These are phyloP conservation scores for Trichoderma erinaceum DNA, from an alignment of 495 filamentous ascomycete genomes.

Conservation along the genomic window DNA sequence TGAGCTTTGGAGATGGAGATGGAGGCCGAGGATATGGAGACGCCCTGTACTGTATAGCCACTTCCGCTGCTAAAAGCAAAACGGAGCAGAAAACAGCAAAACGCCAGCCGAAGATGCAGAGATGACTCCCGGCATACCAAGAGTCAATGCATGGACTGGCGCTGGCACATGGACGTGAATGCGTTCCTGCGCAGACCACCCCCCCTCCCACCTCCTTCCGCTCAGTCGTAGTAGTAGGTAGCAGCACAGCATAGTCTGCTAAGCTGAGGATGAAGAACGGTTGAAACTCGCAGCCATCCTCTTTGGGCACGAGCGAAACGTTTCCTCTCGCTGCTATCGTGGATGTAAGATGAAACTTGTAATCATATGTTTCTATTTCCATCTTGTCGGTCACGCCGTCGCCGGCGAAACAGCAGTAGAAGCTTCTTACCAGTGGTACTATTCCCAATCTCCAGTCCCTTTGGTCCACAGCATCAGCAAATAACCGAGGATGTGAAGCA, in stretches of 20 bases:
- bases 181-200: background rate
- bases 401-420: background rate
- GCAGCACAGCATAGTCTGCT: background rate
- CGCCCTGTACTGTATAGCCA: background rate
- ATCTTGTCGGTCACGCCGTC: slow-evolving; percentile 7
- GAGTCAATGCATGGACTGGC: background rate
- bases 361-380: slow-evolving; percentile 2
- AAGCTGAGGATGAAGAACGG: background rate
- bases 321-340: background rate
- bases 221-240: background rate
- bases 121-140: background rate
- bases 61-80: background rate
- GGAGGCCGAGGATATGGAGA: background rate
- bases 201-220: background rate
- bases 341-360: slow-evolving; percentile 5
- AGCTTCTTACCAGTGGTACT: background rate
- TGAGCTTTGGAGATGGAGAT: background rate
- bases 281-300: slow-evolving; percentile 6
- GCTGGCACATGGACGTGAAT: slow-evolving; percentile 2
- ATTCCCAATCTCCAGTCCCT: background rate
- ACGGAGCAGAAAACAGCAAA: background rate
- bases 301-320: slow-evolving; percentile 3
- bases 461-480: background rate
- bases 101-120: background rate
- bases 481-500: slow-evolving; percentile 12